Evolutionary conservation across 208 protist species (phyloP).

Genomic region (Trichomonas gallinae): DNA sequence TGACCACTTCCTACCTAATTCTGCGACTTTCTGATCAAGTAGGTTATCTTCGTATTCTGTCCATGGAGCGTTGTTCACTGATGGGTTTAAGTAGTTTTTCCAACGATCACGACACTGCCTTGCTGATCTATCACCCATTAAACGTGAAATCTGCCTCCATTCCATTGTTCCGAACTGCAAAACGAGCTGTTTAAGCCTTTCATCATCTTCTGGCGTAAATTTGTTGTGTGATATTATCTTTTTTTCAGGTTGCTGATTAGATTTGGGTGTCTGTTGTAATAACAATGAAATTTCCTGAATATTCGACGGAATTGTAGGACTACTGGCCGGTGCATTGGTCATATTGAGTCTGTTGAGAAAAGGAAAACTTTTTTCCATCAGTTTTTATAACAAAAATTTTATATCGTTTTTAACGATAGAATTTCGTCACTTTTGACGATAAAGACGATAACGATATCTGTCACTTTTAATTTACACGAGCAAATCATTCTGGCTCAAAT

Average conservation of each 20-base stretch:
- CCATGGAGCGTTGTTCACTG: neutral
- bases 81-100: neutral
- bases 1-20: neutral
- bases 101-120: neutral
- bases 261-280: neutral
- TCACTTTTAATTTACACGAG: no score
- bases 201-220: neutral
- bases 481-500: no score
- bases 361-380: no score
- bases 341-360: no score
- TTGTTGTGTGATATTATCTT: neutral
- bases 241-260: neutral
- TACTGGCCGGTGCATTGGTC: no score
- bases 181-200: neutral
- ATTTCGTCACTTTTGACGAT: no score
- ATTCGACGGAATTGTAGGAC: neutral
- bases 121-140: neutral
- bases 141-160: neutral
- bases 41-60: neutral
- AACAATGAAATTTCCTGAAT: neutral
- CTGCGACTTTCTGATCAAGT: neutral
- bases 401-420: no score
- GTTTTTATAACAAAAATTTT: no score
- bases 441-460: no score
- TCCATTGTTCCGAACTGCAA: neutral